phyloP scores from a whole-genome alignment of 768 basidiomycete species.

The Lactarius tabidus region DNA sequence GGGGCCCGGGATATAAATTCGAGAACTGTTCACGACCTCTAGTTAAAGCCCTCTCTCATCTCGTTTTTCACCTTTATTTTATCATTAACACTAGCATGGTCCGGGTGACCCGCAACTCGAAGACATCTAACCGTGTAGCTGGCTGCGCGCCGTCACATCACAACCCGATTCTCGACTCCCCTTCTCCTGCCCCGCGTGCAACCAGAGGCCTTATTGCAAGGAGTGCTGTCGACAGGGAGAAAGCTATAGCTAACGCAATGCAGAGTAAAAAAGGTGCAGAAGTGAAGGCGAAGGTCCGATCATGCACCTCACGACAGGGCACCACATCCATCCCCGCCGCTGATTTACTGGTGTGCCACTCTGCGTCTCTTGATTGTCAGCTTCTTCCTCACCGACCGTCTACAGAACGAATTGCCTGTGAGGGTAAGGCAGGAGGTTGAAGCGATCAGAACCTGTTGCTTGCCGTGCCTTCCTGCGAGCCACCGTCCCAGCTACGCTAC shows the following conservation, averaged over 20 bases:
- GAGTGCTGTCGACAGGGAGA: not conserved
- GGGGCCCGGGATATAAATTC: not conserved
- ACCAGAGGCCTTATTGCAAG: not conserved
- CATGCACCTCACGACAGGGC: not conserved
- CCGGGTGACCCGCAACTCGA: not conserved
- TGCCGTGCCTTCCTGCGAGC: not conserved
- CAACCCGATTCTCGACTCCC: not conserved
- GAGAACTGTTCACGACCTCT: too few relatives aligned
- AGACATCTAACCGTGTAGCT: not conserved
- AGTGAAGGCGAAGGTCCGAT: not conserved
- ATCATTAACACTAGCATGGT: not conserved
- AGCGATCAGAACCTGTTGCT: not conserved
- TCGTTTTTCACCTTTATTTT: not conserved
- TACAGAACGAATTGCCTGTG: conserved; percentile 11
- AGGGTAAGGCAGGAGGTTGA: conserved; percentile 13
- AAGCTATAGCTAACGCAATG: not conserved
- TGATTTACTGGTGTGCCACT: conserved; percentile 1
- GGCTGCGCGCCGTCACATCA: not conserved
- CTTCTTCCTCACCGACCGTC: not conserved
- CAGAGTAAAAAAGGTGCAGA: not conserved
- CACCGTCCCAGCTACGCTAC: not conserved
- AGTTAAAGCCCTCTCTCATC: not conserved
- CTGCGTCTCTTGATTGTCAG: not conserved
- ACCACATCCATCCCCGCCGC: not conserved
- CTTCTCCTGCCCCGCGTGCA: not conserved